Evolutionary conservation across 306 rosid genomes (phyloP), one percentile per base, ranked within the genome.

Genomic region (Gleditsia sinensis): DNA sequence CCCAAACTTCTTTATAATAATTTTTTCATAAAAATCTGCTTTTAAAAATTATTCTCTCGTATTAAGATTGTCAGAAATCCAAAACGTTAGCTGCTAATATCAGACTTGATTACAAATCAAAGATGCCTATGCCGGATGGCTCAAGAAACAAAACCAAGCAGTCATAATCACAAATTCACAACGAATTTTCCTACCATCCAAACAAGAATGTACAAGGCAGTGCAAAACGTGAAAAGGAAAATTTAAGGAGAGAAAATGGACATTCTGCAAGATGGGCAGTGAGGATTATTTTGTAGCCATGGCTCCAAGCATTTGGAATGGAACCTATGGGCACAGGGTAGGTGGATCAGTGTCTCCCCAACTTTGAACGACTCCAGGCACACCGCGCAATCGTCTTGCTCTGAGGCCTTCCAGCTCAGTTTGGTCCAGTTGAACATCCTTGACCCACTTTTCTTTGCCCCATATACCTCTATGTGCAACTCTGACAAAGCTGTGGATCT

Each of bases 251-350:
- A 17, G 49, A 24, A 39, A 25, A 80, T 66, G 49, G 67, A 67
- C 60, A 71, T 84, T 79, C 97, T 83, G 80, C 98, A 94, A 19
- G 96, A 94, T 67, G 98, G 98, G 84, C 98, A 94, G 28, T 87
- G 83, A 6, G 85, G 73, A 56, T 88, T 89, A 60, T 80, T 82
- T 61, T 83, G 80, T 4, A 94, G 84, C 98, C 97, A 94, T 55
- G 98, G 98, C 32, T 83, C 83, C 78, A 94, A 75, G 59, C 98
- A 94, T 4, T 46, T 72, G 36, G 81, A 84, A 56, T 94, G 98
- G 81, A 94, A 94, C 82, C 78, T 87, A 46, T 92, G 96, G 0
- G 94, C 91, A 67, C 98, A 92, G 24, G 87, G 98, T 34, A 90
- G 86, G 75, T 79, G 86, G 51, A 83, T 75, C 75, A 90, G 64